Evolutionary conservation across 2,329 filamentous ascomycete genomes (phyloP).

Genomic region (Neopestalotiopsis sp.): DNA sequence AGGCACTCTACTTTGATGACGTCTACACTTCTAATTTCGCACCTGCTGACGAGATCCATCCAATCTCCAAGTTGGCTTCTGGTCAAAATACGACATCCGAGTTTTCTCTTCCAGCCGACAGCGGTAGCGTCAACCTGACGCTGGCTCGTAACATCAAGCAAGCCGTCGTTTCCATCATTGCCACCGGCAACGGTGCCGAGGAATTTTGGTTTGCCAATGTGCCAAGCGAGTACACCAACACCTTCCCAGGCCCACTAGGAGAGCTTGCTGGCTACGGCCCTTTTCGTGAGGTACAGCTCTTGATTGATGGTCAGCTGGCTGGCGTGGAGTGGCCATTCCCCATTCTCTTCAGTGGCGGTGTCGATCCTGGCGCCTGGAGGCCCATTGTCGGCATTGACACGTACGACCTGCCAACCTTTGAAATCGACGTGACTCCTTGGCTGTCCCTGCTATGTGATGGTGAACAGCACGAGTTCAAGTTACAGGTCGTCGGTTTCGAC

Average conservation of each 20-base stretch:
- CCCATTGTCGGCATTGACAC: slow-evolving; percentile 73
- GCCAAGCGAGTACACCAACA: slow-evolving; percentile 57
- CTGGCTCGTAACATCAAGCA: slow-evolving; percentile 63
- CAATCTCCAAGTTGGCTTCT: slow-evolving; percentile 51
- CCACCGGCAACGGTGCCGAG: slow-evolving; percentile 68
- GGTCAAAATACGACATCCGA: slow-evolving; percentile 54
- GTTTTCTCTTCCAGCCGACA: slow-evolving; percentile 60
- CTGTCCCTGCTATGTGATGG: slow-evolving; percentile 64
- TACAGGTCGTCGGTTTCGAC: slow-evolving; percentile 36
- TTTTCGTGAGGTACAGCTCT: slow-evolving; percentile 70
- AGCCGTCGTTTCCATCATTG: slow-evolving; percentile 67
- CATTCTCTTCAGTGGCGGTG: slow-evolving; percentile 72
- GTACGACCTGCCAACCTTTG: slow-evolving; percentile 70
- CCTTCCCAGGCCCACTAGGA: slow-evolving; percentile 56
- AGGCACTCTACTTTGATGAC: slow-evolving; percentile 56
- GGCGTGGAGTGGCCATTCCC: slow-evolving; percentile 74
- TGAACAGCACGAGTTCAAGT: slow-evolving; percentile 45
- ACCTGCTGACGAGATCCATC: slow-evolving; percentile 37
- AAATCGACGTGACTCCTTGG: slow-evolving; percentile 73
- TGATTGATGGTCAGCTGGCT: slow-evolving; percentile 66
- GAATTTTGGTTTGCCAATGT: slow-evolving; percentile 78
- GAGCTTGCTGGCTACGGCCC: slow-evolving; percentile 65
- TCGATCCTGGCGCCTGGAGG: slow-evolving; percentile 72
- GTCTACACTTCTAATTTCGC: slow-evolving; percentile 31
- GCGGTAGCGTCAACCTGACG: slow-evolving; percentile 51